Percentiles rank a stretch among this genome's conserved stretches.
These are phyloP conservation scores for Cyclanthera cordifolia DNA, from an alignment of 306 rosid species.

Conservation along the genomic window DNA sequence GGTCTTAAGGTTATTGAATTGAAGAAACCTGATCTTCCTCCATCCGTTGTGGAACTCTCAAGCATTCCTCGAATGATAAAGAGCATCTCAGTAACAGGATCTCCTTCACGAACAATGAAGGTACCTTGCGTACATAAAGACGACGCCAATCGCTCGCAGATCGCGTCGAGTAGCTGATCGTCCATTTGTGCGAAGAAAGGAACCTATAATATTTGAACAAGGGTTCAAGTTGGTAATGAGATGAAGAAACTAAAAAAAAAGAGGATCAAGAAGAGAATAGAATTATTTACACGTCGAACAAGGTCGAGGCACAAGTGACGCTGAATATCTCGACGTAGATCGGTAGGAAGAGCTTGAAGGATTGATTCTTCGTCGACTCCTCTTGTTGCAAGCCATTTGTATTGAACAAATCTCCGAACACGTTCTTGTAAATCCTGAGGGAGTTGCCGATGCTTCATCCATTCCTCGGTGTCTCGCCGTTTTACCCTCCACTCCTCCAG, in stretches of 20 bases:
- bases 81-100: conserved; percentile 85
- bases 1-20: conserved; percentile 64
- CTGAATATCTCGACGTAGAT: conserved; percentile 80
- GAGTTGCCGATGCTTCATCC: conserved; percentile 91
- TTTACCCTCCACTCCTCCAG: conserved; percentile 94
- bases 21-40: conserved; percentile 85
- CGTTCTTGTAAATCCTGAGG: conserved; percentile 59
- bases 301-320: conserved; percentile 83
- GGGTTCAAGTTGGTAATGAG: background rate
- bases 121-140: conserved; percentile 70
- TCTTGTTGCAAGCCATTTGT: conserved; percentile 87
- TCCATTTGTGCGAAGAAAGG: conserved; percentile 95
- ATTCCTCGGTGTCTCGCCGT: conserved; percentile 81
- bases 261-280: background rate
- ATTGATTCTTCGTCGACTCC: conserved; percentile 84
- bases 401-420: conserved; percentile 62
- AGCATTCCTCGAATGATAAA: conserved; percentile 76
- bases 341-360: conserved; percentile 51
- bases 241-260: no score
- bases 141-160: conserved; percentile 71
- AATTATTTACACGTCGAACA: conserved; percentile 61
- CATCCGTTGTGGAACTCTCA: conserved; percentile 88
- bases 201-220: conserved; percentile 34
- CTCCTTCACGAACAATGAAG: conserved; percentile 78
- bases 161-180: conserved; percentile 71